Conservation (phyloP, 163 green algal genomes). For the Chlamydomonas reinhardtii region DNA sequence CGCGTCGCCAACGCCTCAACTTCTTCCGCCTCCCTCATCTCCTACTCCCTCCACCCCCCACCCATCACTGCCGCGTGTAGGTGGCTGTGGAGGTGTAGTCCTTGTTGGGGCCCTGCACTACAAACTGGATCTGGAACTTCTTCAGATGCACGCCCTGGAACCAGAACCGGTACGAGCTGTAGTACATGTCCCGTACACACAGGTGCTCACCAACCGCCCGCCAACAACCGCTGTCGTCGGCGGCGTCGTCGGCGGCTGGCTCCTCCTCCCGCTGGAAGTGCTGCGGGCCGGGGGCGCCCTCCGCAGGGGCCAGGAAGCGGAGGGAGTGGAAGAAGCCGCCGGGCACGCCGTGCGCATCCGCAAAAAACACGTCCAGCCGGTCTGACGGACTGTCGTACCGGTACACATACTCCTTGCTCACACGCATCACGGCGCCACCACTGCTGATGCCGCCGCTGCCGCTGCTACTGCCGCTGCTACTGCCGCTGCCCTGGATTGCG, state of each 20-base stretch:
- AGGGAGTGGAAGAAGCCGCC: conserved; percentile 39
- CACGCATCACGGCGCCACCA: conserved; percentile 18
- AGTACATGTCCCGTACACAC: conserved; percentile 40
- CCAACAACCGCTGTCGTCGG: background rate
- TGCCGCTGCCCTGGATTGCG: background rate
- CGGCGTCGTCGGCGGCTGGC: background rate
- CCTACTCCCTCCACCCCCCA: too few relatives aligned
- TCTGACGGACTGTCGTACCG: conserved; percentile 23
- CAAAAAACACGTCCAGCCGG: conserved; percentile 29
- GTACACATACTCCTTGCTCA: conserved; percentile 39
- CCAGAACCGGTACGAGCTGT: conserved; percentile 20
- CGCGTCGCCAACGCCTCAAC: too few relatives aligned
- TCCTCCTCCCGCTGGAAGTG: background rate
- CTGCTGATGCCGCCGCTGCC: background rate
- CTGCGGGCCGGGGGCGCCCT: background rate
- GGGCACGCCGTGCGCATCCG: background rate
- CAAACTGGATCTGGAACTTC: conserved; percentile 32
- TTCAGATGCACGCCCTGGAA: conserved; percentile 17
- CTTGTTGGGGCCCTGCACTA: conserved; percentile 21
- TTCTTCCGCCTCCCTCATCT: too few relatives aligned
- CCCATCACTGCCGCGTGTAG: background rate
- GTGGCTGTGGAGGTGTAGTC: conserved; percentile 15
- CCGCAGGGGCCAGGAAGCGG: conserved; percentile 6
- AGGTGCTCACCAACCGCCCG: conserved; percentile 37
- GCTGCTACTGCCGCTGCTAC: too few relatives aligned